Conservation (phyloP, 164 flowering plant species). For the Tinospora cordifolia region DNA sequence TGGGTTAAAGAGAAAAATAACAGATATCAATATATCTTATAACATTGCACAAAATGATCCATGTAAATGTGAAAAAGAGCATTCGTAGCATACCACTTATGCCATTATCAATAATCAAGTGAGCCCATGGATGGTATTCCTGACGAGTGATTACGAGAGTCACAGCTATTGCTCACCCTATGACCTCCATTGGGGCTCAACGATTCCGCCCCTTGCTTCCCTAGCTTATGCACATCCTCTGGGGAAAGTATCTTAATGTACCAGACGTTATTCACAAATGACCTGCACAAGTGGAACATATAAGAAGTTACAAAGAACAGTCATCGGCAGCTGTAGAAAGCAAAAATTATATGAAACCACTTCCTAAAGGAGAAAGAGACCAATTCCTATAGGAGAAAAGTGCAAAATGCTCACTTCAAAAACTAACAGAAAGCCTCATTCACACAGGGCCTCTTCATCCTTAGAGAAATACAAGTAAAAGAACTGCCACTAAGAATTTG, state of each 20-base stretch:
- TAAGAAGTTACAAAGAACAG: constrained; percentile 1
- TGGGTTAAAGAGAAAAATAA: too few species aligned
- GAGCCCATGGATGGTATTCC: constrained; percentile 33
- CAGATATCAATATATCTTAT: background rate
- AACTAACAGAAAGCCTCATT: background rate
- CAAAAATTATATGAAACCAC: background rate
- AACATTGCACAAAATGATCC: background rate
- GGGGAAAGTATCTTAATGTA: constrained; percentile 87
- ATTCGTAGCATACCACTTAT: constrained; percentile 14
- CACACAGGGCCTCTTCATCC: background rate
- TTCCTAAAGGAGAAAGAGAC: background rate
- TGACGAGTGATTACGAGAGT: constrained; percentile 26
- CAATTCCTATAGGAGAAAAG: background rate
- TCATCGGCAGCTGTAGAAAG: background rate
- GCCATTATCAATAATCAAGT: constrained; percentile 29
- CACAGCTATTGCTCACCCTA: constrained; percentile 28
- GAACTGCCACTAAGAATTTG: background rate
- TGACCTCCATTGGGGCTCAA: constrained; percentile 28
- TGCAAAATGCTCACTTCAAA: background rate
- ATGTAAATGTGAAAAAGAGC: background rate
- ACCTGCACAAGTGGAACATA: constrained; percentile 36
- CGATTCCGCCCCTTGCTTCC: constrained; percentile 37
- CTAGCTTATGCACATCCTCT: constrained; percentile 59
- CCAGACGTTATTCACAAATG: constrained; percentile 78
- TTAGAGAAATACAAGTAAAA: background rate